These are phyloP conservation scores for Leccinum longicurvipes DNA, from an alignment of 768 basidiomycete species.

Conservation along the genomic window DNA sequence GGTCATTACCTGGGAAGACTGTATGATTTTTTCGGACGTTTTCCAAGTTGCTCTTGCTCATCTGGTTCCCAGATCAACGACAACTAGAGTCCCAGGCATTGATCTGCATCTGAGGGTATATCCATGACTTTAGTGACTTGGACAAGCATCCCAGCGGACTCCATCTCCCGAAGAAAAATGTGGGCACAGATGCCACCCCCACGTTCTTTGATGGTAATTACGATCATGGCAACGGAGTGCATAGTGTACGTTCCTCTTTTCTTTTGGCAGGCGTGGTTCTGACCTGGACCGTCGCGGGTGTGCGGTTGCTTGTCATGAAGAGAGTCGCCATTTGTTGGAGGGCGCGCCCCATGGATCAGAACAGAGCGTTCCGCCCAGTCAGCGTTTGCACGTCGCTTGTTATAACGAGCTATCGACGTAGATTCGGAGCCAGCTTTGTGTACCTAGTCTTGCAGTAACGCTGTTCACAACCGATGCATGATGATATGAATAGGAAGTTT, in stretches of 20 bases:
- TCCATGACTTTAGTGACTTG: constrained; percentile 77
- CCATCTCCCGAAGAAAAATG: constrained; percentile 72
- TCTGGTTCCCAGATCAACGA: constrained; percentile 54
- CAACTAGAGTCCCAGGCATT: constrained; percentile 74
- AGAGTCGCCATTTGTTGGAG: constrained; percentile 8
- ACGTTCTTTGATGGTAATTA: constrained; percentile 91
- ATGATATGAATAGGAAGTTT: background rate
- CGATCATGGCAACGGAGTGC: constrained; percentile 79
- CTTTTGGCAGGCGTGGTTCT: background rate
- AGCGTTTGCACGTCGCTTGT: constrained; percentile 4
- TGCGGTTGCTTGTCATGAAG: constrained; percentile 9
- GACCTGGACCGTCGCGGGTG: background rate
- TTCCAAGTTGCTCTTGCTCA: constrained; percentile 4
- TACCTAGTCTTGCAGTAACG: background rate
- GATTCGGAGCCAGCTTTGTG: background rate
- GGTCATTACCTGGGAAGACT: constrained; percentile 80
- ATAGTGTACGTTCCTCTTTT: constrained; percentile 62
- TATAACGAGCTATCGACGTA: background rate
- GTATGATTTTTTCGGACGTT: constrained; percentile 34
- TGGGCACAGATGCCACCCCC: constrained; percentile 86
- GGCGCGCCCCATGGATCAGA: constrained; percentile 8
- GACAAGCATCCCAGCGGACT: constrained; percentile 89
- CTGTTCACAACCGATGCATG: background rate
- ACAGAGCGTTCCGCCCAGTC: constrained; percentile 6
- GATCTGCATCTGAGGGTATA: constrained; percentile 85